phyloP scores from a whole-genome alignment of 2,329 filamentous ascomycete genomes.

The Fusarium robinianum region DNA sequence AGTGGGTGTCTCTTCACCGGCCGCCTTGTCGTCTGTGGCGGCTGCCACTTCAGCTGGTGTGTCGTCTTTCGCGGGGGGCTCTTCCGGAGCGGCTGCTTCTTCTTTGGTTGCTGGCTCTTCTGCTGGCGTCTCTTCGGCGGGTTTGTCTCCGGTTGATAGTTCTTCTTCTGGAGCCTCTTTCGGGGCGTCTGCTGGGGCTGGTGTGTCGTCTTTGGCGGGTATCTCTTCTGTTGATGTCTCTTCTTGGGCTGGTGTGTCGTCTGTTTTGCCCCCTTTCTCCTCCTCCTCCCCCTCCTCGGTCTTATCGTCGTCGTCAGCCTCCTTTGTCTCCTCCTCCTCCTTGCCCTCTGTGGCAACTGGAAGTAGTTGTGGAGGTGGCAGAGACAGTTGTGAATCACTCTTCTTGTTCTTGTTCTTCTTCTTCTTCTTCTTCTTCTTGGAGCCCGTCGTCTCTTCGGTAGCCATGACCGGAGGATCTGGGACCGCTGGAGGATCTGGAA shows the following conservation, averaged over 20 bases:
- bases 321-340: constrained; percentile 25
- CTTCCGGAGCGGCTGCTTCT: constrained; percentile 3
- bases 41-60: not conserved
- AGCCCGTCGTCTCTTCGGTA: constrained; percentile 11
- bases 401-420: constrained; percentile 36
- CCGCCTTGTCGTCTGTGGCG: constrained; percentile 2
- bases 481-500: constrained; percentile 20
- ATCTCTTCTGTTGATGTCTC: constrained; percentile 7
- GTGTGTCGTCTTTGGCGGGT: constrained; percentile 6
- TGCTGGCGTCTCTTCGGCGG: constrained; percentile 3
- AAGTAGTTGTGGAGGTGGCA: constrained; percentile 7
- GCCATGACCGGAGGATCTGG: constrained; percentile 13
- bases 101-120: constrained; percentile 8
- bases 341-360: constrained; percentile 16
- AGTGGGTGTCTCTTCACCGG: constrained; percentile 7
- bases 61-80: constrained; percentile 8
- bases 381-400: constrained; percentile 13
- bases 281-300: constrained; percentile 17
- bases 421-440: constrained; percentile 33
- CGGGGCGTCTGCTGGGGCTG: constrained; percentile 4
- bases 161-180: constrained; percentile 16
- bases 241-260: constrained; percentile 11
- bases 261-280: constrained; percentile 11
- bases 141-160: constrained; percentile 9
- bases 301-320: constrained; percentile 18